Evolutionary conservation across 345 rosid genomes (phyloP).

Genomic region (Rubroshorea leprosula): DNA sequence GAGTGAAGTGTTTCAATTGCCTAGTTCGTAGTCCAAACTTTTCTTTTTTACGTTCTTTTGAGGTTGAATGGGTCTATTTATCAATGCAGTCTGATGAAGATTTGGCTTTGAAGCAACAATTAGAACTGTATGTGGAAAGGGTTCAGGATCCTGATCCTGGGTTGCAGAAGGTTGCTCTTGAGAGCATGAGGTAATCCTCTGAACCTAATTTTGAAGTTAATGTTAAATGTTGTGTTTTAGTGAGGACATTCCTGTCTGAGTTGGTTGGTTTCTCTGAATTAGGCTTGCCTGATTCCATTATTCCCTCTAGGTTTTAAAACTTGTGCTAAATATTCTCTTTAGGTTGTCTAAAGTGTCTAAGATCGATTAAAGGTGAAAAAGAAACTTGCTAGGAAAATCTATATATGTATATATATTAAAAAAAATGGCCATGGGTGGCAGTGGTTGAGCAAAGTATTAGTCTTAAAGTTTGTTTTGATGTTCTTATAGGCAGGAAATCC

Average conservation of each 20-base stretch:
- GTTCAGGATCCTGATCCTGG: conserved; percentile 86
- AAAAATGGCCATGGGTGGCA: no score
- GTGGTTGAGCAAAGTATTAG: background rate
- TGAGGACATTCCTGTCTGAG: no score
- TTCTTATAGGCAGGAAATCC: conserved; percentile 72
- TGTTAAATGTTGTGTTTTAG: no score
- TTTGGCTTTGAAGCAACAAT: conserved; percentile 79
- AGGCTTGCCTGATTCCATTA: no score
- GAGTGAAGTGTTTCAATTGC: background rate
- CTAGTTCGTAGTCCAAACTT: background rate
- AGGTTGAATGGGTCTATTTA: background rate
- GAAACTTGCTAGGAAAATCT: no score
- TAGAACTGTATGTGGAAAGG: conserved; percentile 92
- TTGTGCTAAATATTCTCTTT: background rate
- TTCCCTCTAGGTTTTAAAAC: no score
- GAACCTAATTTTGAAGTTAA: background rate
- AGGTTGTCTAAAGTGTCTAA: background rate
- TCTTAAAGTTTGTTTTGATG: background rate
- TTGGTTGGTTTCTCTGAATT: no score
- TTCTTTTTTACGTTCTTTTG: conserved; percentile 2
- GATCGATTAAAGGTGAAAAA: no score
- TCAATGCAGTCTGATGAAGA: conserved; percentile 82
- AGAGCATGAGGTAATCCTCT: conserved; percentile 77
- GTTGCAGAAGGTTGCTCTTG: conserved; percentile 82
- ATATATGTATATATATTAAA: no score